Evolutionary conservation across 169 alveolate species (phyloP).

Genomic region (Cyclospora cayetanensis): DNA sequence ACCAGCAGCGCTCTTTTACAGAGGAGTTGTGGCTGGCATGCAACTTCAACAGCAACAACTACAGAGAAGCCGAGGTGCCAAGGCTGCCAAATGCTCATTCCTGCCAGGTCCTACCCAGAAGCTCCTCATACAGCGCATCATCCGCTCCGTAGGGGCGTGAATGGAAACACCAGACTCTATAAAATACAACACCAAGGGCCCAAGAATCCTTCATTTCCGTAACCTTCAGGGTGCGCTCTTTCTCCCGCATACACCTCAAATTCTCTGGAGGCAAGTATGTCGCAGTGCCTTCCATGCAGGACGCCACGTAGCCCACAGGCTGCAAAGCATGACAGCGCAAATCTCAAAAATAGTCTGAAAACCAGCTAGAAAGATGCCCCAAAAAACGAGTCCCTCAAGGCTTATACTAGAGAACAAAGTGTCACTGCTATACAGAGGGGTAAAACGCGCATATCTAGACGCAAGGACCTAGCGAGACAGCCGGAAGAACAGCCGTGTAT

Average conservation of each 20-base stretch:
- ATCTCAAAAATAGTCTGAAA: too few relatives aligned
- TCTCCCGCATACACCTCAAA: background rate
- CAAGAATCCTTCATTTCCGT: slow-evolving; percentile 51
- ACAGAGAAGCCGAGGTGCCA: background rate
- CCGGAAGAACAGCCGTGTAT: background rate
- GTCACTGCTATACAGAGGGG: background rate
- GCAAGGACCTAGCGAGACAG: background rate
- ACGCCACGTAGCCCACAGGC: slow-evolving; percentile 3
- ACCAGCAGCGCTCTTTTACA: background rate
- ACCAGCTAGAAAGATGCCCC: too few relatives aligned
- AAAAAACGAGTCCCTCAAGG: background rate
- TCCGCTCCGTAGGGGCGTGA: slow-evolving; percentile 37
- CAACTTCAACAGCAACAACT: background rate
- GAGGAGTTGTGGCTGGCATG: background rate
- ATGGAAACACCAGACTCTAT: slow-evolving; percentile 14
- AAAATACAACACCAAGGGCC: slow-evolving; percentile 32
- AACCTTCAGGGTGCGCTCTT: background rate
- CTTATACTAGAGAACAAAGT: background rate
- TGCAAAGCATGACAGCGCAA: background rate
- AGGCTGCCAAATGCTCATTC: background rate
- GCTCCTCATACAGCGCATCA: slow-evolving; percentile 15
- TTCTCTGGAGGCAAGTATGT: slow-evolving; percentile 51
- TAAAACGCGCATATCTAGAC: background rate
- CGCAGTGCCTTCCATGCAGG: slow-evolving; percentile 30
- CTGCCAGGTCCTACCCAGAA: background rate